Conservation (phyloP, 2,329 filamentous ascomycete species). For the Endocalyx cinctus region DNA sequence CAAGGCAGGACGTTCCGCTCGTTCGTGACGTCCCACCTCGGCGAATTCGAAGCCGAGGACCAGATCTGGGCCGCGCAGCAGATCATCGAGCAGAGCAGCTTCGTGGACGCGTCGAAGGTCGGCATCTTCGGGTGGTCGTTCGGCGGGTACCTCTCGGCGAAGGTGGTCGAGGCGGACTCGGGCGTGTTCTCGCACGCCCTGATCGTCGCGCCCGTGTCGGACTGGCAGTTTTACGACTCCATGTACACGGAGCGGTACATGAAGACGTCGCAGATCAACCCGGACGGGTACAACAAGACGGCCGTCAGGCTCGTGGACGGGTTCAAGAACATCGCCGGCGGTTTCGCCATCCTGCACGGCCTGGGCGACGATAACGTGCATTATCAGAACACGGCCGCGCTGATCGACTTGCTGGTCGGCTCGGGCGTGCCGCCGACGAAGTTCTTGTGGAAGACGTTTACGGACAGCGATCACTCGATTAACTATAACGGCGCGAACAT, state of each 20-base stretch:
- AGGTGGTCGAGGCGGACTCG: slow-evolving; percentile 59
- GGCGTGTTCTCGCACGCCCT: slow-evolving; percentile 59
- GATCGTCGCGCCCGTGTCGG: slow-evolving; percentile 61
- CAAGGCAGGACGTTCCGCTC: slow-evolving; percentile 60
- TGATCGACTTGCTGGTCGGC: slow-evolving; percentile 58
- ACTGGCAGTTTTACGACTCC: slow-evolving; percentile 68
- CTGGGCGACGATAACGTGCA: slow-evolving; percentile 69
- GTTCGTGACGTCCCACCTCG: slow-evolving; percentile 53
- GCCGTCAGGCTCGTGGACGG: slow-evolving; percentile 54
- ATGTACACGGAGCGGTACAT: slow-evolving; percentile 72
- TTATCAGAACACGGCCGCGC: slow-evolving; percentile 60
- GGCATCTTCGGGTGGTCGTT: slow-evolving; percentile 68
- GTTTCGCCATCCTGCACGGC: slow-evolving; percentile 60
- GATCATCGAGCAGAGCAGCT: slow-evolving; percentile 44
- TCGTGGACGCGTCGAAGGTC: slow-evolving; percentile 54
- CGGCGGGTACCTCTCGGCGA: slow-evolving; percentile 62
- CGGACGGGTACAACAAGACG: slow-evolving; percentile 54
- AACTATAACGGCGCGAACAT: slow-evolving; percentile 48
- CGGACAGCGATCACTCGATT: slow-evolving; percentile 61
- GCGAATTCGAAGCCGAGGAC: slow-evolving; percentile 59
- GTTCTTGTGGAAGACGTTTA: slow-evolving; percentile 61
- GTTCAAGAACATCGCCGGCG: slow-evolving; percentile 58
- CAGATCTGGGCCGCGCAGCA: slow-evolving; percentile 63
- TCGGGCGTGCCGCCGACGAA: slow-evolving; percentile 55
- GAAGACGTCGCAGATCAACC: slow-evolving; percentile 56